Conservation (phyloP, 179 eudicot genomes). For the Nepenthes alata region DNA sequence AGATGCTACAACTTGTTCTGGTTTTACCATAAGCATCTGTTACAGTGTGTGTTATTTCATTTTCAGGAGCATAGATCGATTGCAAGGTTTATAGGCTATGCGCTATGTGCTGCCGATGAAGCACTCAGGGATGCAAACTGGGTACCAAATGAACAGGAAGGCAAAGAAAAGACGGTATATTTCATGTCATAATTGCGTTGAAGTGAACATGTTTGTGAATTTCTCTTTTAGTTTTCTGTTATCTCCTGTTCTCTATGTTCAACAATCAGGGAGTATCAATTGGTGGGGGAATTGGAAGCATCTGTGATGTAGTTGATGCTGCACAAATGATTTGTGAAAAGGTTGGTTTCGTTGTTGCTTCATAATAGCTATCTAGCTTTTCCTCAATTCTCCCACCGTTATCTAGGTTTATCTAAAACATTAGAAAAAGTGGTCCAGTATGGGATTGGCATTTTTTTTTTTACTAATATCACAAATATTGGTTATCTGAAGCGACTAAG, state of each 20-base stretch:
- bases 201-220: constrained; percentile 3
- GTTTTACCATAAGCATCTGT: not conserved
- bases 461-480: not conserved
- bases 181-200: not conserved
- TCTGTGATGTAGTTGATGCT: constrained; percentile 80
- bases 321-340: constrained; percentile 78
- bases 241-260: constrained; percentile 19
- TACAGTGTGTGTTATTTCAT: constrained; percentile 8
- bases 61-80: constrained; percentile 71
- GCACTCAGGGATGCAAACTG: constrained; percentile 93
- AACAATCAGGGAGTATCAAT: constrained; percentile 82
- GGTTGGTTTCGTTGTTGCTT: constrained; percentile 27
- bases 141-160: constrained; percentile 46
- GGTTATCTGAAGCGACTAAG: constrained; percentile 54
- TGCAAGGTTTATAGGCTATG: constrained; percentile 87
- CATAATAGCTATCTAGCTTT: not conserved
- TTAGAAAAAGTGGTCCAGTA: not conserved
- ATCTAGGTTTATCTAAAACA: not conserved
- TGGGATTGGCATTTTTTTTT: not conserved
- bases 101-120: constrained; percentile 90
- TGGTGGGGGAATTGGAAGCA: constrained; percentile 94
- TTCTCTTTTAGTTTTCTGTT: constrained; percentile 4
- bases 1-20: not conserved
- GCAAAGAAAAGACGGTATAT: constrained; percentile 74
- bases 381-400: not conserved